Evolutionary conservation across 441 rosid species (phyloP), one percentile per base, ranked within the genome.

Genomic region (Brassica balearica): DNA sequence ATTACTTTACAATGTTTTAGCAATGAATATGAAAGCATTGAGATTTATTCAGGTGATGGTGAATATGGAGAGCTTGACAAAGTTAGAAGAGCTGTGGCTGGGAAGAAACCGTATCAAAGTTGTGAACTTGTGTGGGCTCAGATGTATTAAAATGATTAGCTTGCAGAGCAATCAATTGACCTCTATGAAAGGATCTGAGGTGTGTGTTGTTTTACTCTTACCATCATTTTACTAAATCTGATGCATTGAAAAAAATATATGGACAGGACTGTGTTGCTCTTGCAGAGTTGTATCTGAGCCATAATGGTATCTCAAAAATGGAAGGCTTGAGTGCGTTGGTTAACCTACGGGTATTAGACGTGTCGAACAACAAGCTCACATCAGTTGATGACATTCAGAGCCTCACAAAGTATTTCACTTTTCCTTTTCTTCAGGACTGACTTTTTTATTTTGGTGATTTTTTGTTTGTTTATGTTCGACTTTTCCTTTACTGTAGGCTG

Each of bases 271-370:
- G 99, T 73, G 51, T 85, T 87, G 92, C 98, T 81, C 84, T 96
- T 11, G 97, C 92, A 83, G 99, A 96, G 82, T 81, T 96, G 46
- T 96, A 96, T 84, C 83, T 96, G 86, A 96, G 98, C 87, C 98
- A 96, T 80, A 96, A 96, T 72, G 98, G 99, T 62, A 91, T 94
- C 65, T 70, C 87, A 25, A 88, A 90, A 84, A 94, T 91, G 98
- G 97, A 96, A 86, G 99, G 98, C 73, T 75, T 96, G 68, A 87
- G 91, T 29, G 78, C 83, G 59, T 83, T 96, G 87, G 92, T 85
- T 76, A 90, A 91, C 77, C 95, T 94, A 29, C 86, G 73, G 58
- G 91, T 96, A 65, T 66, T 96, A 68, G 99, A 94, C 65, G 90
- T 94, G 65, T 92, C 98, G 1, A 90, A 95, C 78, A 96, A 96